Evolutionary conservation across 2,329 filamentous ascomycete species (phyloP).

Genomic region (Helotiales sp.): DNA sequence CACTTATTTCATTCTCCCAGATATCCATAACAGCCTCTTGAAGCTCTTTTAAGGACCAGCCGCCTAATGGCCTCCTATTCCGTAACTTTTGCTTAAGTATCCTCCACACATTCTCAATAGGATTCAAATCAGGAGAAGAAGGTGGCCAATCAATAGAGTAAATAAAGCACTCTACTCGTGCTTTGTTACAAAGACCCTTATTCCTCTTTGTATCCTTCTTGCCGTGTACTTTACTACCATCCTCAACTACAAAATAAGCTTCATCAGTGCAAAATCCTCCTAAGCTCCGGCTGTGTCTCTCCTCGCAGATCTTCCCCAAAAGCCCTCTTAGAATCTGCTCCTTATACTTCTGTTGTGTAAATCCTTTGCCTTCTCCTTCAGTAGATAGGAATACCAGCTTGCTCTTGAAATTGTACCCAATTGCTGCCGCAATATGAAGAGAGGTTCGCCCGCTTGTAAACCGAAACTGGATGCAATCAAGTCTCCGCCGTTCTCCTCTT

Average conservation of each 20-base stretch:
- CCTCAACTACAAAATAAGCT: not conserved
- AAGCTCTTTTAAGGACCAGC: constrained; percentile 11
- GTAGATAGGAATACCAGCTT: no score
- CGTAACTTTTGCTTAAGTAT: constrained; percentile 15
- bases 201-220: constrained; percentile 9
- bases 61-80: constrained; percentile 10
- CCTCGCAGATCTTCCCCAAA: not conserved
- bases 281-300: not conserved
- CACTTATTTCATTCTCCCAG: constrained; percentile 18
- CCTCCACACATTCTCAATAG: constrained; percentile 17
- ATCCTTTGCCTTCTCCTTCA: no score
- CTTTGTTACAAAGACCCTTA: constrained; percentile 10
- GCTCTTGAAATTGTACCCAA: no score
- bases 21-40: constrained; percentile 16
- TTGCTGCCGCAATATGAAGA: no score
- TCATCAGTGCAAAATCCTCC: not conserved
- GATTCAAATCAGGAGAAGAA: constrained; percentile 10
- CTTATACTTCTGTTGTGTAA: no score
- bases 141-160: constrained; percentile 12
- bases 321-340: no score
- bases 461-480: no score
- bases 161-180: constrained; percentile 11
- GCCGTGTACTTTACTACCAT: constrained; percentile 5
- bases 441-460: no score
- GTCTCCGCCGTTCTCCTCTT: no score